Conservation (phyloP, 129 eudicot genomes). For the Heracleum sosnowskyi region DNA sequence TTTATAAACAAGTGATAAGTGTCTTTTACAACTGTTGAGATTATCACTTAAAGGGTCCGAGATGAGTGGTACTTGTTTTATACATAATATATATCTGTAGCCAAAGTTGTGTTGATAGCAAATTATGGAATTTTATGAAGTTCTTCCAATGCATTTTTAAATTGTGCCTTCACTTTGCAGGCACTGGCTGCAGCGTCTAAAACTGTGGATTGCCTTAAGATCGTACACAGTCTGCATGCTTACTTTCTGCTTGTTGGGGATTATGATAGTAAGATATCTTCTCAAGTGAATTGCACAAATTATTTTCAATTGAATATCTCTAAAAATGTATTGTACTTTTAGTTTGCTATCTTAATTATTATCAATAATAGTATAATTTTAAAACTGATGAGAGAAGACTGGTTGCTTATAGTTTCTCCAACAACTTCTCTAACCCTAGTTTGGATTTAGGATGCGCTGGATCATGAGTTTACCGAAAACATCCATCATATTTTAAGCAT, state of each 20-base stretch:
- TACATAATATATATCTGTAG: not conserved
- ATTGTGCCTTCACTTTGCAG: constrained; percentile 35
- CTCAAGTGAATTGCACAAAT: constrained; percentile 12
- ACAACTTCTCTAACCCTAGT: not conserved
- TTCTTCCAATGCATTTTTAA: not conserved
- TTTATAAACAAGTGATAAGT: not conserved
- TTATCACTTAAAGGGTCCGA: not conserved
- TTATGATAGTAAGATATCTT: constrained; percentile 55
- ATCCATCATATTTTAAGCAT: not conserved
- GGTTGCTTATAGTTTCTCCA: not conserved
- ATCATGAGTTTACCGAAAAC: not conserved
- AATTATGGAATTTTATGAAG: not conserved
- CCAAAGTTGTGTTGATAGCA: not conserved
- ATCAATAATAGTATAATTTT: not conserved
- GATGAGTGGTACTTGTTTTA: not conserved
- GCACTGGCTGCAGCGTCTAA: constrained; percentile 94
- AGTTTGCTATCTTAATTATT: not conserved
- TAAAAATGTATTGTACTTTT: not conserved
- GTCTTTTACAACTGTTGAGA: not conserved
- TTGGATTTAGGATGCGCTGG: not conserved
- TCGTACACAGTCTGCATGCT: constrained; percentile 80
- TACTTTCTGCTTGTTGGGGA: constrained; percentile 95
- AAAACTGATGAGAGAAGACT: not conserved
- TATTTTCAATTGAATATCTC: not conserved
- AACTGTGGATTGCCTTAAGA: constrained; percentile 87